Evolutionary conservation across 2,329 filamentous ascomycete genomes (phyloP).

Genomic region (Cytospora piceicola): DNA sequence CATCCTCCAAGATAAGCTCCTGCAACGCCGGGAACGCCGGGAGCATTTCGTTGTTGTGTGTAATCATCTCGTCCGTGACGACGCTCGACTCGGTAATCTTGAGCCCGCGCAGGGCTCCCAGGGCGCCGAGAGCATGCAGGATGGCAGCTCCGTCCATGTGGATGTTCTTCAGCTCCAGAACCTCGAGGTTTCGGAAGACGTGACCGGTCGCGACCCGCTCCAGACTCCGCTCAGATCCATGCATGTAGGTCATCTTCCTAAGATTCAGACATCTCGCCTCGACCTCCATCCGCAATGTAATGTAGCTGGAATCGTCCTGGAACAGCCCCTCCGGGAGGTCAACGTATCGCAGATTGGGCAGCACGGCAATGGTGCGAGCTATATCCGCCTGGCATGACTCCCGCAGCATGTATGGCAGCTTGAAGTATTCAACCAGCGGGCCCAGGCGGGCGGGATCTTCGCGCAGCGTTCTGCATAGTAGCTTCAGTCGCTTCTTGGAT

Average conservation of each 20-base stretch:
- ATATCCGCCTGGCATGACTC: slow-evolving; percentile 84
- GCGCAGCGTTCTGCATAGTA: slow-evolving; percentile 81
- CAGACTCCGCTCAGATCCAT: slow-evolving; percentile 78
- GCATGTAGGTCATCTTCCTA: slow-evolving; percentile 84
- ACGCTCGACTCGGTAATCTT: slow-evolving; percentile 71
- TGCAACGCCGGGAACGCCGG: slow-evolving; percentile 76
- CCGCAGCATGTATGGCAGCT: slow-evolving; percentile 92
- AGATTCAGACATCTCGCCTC: slow-evolving; percentile 82
- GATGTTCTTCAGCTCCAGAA: slow-evolving; percentile 70
- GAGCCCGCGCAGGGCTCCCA: slow-evolving; percentile 72
- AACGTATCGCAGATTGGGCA: slow-evolving; percentile 84
- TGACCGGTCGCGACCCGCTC: slow-evolving; percentile 67
- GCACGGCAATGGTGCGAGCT: slow-evolving; percentile 81
- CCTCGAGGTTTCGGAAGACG: slow-evolving; percentile 72
- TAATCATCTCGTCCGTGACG: slow-evolving; percentile 79
- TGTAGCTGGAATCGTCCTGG: slow-evolving; percentile 75
- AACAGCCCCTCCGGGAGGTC: slow-evolving; percentile 90
- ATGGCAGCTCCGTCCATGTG: slow-evolving; percentile 72
- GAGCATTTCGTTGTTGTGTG: slow-evolving; percentile 60
- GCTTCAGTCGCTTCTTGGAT: slow-evolving; percentile 72
- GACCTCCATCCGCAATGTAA: slow-evolving; percentile 79
- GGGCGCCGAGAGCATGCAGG: slow-evolving; percentile 69
- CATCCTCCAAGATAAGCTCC: slow-evolving; percentile 73
- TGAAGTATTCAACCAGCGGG: slow-evolving; percentile 74
- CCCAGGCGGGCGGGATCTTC: slow-evolving; percentile 73